These are phyloP conservation scores for Tremella mesenterica DNA, from an alignment of 768 basidiomycete genomes.

Conservation along the genomic window DNA sequence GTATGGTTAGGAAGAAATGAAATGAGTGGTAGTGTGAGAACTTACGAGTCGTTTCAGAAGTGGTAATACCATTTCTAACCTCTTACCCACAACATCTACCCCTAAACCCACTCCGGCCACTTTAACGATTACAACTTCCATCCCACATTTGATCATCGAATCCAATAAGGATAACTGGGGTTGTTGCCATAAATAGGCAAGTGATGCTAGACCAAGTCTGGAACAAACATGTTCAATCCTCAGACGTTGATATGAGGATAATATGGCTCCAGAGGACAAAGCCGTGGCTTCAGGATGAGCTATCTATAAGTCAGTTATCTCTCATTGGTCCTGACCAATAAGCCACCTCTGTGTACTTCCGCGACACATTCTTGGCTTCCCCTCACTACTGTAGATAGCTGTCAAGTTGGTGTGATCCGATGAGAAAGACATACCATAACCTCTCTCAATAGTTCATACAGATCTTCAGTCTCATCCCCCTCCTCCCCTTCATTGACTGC, in stretches of 20 bases:
- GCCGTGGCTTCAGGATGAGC: constrained; percentile 72
- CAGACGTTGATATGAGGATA: constrained; percentile 93
- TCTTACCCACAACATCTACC: constrained; percentile 66
- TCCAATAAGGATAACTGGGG: constrained; percentile 73
- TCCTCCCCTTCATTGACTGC: constrained; percentile 47
- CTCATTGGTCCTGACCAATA: not conserved
- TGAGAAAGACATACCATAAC: constrained; percentile 59
- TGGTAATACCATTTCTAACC: constrained; percentile 63
- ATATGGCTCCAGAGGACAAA: constrained; percentile 89
- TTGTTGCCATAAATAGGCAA: constrained; percentile 90
- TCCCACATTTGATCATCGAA: constrained; percentile 70
- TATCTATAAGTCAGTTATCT: constrained; percentile 47
- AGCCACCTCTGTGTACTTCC: not conserved
- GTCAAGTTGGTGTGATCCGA: too few species aligned
- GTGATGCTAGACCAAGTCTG: constrained; percentile 65
- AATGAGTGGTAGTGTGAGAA: too few species aligned
- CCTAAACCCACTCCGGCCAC: constrained; percentile 88
- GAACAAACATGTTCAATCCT: constrained; percentile 95
- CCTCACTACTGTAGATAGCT: too few species aligned
- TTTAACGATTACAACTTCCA: constrained; percentile 83
- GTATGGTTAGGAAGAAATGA: too few species aligned
- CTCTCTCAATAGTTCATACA: constrained; percentile 59
- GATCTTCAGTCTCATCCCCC: constrained; percentile 96
- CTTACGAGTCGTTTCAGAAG: constrained; percentile 64
- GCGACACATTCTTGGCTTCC: not conserved